These are phyloP conservation scores for Phytophthora pistaciae DNA, from an alignment of 352 stramenopile genomes.

Conservation along the genomic window DNA sequence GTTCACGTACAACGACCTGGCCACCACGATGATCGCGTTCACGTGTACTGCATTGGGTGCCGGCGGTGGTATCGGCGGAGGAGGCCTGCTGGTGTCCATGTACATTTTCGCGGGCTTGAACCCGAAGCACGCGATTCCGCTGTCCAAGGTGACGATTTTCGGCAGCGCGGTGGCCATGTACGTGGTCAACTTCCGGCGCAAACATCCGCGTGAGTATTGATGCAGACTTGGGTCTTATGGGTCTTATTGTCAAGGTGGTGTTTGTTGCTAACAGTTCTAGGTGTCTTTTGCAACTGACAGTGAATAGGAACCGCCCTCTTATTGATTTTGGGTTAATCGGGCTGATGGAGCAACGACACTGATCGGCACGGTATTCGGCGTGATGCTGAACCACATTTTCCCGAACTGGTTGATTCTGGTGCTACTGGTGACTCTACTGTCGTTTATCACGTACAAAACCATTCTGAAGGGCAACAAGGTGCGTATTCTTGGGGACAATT, in stretches of 20 bases:
- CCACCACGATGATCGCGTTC: conserved; percentile 73
- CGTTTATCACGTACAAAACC: too few species aligned
- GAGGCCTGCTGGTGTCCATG: neutral
- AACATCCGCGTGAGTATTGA: neutral
- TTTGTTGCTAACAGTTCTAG: too few species aligned
- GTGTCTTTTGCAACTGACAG: neutral
- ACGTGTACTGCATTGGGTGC: conserved; percentile 87
- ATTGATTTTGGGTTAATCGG: neutral
- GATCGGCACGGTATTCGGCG: neutral
- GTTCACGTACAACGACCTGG: conserved; percentile 67
- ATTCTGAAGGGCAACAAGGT: too few species aligned
- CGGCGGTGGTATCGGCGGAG: conserved; percentile 89
- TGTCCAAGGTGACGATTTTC: neutral
- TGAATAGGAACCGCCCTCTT: neutral
- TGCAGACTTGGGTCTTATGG: neutral
- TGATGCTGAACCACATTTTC: conserved; percentile 2
- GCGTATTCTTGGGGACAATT: too few species aligned
- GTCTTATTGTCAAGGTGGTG: too few species aligned
- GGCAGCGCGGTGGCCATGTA: neutral
- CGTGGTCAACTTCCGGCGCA: neutral
- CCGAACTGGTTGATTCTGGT: conserved; percentile 1
- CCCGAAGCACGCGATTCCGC: neutral
- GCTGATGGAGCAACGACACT: neutral
- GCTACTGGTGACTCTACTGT: neutral
- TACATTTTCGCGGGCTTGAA: neutral